phyloP scores from a whole-genome alignment of 2,329 filamentous ascomycete species.

The Gnomoniopsis smithogilvyi region DNA sequence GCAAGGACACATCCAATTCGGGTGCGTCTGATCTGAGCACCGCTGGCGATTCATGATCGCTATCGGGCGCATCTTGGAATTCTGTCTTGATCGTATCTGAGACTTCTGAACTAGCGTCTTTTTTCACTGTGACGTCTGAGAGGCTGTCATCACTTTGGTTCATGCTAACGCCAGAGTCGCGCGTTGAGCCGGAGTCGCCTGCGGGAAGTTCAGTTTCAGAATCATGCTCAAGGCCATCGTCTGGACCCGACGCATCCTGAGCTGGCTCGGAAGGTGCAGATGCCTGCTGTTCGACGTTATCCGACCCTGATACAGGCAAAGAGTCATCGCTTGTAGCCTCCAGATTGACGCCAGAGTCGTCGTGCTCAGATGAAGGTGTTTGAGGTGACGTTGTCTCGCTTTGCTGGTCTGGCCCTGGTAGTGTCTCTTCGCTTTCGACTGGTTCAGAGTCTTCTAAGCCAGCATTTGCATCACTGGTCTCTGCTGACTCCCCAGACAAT shows the following conservation, averaged over 20 bases:
- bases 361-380: neutral
- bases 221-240: neutral
- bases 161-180: neutral
- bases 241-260: neutral
- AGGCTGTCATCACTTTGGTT: neutral
- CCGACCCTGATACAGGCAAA: neutral
- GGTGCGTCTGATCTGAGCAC: neutral
- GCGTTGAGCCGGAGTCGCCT: neutral
- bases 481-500: neutral
- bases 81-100: neutral
- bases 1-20: neutral
- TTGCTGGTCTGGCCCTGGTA: neutral
- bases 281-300: neutral
- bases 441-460: neutral
- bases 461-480: neutral
- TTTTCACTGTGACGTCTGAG: neutral
- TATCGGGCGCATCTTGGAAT: neutral
- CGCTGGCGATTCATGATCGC: neutral
- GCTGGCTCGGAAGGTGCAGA: neutral
- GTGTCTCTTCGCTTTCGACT: neutral
- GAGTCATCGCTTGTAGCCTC: neutral
- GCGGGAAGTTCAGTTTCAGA: neutral
- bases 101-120: neutral
- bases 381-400: neutral
- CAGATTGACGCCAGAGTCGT: slow-evolving; percentile 1